These are phyloP conservation scores for Mallotus japonicus DNA, from an alignment of 441 rosid species.

Conservation along the genomic window DNA sequence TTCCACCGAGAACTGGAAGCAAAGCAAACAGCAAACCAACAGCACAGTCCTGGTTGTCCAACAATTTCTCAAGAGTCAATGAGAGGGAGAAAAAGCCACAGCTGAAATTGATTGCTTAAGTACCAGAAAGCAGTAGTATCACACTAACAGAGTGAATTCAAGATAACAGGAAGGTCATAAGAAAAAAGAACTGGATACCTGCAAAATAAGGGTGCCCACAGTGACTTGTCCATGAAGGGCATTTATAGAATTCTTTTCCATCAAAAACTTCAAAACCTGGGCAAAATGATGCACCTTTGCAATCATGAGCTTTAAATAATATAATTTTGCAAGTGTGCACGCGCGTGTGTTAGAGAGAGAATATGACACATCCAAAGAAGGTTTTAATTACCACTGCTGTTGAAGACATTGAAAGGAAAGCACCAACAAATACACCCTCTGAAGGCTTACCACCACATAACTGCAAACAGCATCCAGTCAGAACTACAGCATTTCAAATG, in stretches of 20 bases:
- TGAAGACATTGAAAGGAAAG: constrained; percentile 89
- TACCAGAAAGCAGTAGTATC: constrained; percentile 5
- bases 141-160: neutral
- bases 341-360: neutral
- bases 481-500: constrained; percentile 19
- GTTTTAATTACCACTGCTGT: constrained; percentile 78
- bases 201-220: constrained; percentile 86
- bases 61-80: constrained; percentile 16
- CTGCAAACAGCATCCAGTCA: constrained; percentile 45
- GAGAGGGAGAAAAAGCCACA: neutral
- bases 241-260: constrained; percentile 67
- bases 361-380: neutral
- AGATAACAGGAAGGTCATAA: neutral
- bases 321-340: neutral
- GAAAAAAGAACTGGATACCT: constrained; percentile 36
- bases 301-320: constrained; percentile 5
- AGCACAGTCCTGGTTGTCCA: constrained; percentile 68
- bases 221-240: constrained; percentile 53
- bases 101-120: constrained; percentile 2
- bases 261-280: constrained; percentile 85
- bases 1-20: constrained; percentile 94
- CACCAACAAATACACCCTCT: constrained; percentile 87
- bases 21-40: constrained; percentile 95
- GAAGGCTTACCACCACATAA: constrained; percentile 88
- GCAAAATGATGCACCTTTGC: constrained; percentile 14